Conservation (phyloP, 1,284 basidiomycete genomes). For the Sutorius eximius region DNA sequence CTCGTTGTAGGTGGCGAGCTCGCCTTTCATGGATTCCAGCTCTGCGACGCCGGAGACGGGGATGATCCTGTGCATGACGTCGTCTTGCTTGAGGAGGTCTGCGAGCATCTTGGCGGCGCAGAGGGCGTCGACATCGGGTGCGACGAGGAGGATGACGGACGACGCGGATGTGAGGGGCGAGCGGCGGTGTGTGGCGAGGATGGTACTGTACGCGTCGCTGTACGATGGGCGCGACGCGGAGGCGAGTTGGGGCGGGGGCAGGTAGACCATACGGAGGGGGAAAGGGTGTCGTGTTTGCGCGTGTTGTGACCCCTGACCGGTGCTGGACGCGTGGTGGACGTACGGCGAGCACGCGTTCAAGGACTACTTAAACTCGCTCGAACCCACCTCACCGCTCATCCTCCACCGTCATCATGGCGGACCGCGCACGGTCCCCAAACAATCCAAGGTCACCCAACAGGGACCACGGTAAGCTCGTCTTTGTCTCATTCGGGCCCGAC, state of each 20-base stretch:
- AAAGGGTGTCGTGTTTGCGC: constrained; percentile 17
- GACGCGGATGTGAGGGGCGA: constrained; percentile 75
- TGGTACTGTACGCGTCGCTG: constrained; percentile 76
- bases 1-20: constrained; percentile 68
- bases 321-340: constrained; percentile 28
- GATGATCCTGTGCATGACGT: constrained; percentile 86
- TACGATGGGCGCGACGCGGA: constrained; percentile 63
- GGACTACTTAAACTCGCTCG: constrained; percentile 31
- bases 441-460: constrained; percentile 40
- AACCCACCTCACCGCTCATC: constrained; percentile 4
- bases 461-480: constrained; percentile 42
- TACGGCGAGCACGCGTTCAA: constrained; percentile 31
- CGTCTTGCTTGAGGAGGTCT: constrained; percentile 91
- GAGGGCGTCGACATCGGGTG: constrained; percentile 88
- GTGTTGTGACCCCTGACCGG: constrained; percentile 24
- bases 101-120: constrained; percentile 89
- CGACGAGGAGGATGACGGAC: constrained; percentile 82
- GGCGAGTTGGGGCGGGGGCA: constrained; percentile 67
- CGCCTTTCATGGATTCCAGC: constrained; percentile 64
- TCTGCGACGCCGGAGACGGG: constrained; percentile 89
- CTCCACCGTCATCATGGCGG: constrained; percentile 38
- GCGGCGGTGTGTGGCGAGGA: constrained; percentile 72
- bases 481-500: constrained; percentile 1
- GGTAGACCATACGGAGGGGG: constrained; percentile 48
- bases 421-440: constrained; percentile 29